Conservation (phyloP, 805 yeast species). For the Candida taoyuanica region DNA sequence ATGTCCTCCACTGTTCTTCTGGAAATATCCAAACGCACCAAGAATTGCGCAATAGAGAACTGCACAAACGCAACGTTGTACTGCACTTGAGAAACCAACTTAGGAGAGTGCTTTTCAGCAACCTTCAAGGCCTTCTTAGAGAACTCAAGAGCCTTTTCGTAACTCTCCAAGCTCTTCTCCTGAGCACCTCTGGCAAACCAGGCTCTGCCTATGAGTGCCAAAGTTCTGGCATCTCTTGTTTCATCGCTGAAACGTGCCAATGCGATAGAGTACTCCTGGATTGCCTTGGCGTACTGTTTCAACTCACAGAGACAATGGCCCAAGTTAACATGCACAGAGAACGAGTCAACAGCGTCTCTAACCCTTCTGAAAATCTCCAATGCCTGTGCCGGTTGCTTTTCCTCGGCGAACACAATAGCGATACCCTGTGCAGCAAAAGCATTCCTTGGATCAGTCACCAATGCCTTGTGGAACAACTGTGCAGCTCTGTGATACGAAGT, state of each 20-base stretch:
- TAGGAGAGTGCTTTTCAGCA: slow-evolving; percentile 28
- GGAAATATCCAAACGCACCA: slow-evolving; percentile 55
- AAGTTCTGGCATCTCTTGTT: slow-evolving; percentile 58
- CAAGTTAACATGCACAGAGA: slow-evolving; percentile 75
- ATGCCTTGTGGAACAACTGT: slow-evolving; percentile 83
- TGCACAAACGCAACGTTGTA: slow-evolving; percentile 83
- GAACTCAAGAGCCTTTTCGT: slow-evolving; percentile 57
- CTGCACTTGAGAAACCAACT: slow-evolving; percentile 43
- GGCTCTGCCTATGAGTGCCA: slow-evolving; percentile 76
- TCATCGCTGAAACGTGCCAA: slow-evolving; percentile 55
- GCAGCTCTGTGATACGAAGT: slow-evolving; percentile 86
- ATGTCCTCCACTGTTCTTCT: slow-evolving; percentile 63
- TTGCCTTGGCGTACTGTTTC: slow-evolving; percentile 77
- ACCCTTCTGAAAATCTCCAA: slow-evolving; percentile 83
- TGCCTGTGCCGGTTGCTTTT: slow-evolving; percentile 68
- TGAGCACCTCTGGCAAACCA: slow-evolving; percentile 77
- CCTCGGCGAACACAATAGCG: slow-evolving; percentile 88
- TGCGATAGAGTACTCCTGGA: slow-evolving; percentile 85
- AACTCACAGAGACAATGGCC: slow-evolving; percentile 86
- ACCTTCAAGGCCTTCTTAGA: slow-evolving; percentile 51
- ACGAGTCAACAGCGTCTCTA: slow-evolving; percentile 83
- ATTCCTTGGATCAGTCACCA: slow-evolving; percentile 76
- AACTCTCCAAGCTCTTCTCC: slow-evolving; percentile 60
- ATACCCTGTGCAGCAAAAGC: slow-evolving; percentile 98
- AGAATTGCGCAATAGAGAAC: slow-evolving; percentile 80